These are phyloP conservation scores for Theobroma cacao DNA, from an alignment of 345 rosid genomes.

Conservation along the genomic window DNA sequence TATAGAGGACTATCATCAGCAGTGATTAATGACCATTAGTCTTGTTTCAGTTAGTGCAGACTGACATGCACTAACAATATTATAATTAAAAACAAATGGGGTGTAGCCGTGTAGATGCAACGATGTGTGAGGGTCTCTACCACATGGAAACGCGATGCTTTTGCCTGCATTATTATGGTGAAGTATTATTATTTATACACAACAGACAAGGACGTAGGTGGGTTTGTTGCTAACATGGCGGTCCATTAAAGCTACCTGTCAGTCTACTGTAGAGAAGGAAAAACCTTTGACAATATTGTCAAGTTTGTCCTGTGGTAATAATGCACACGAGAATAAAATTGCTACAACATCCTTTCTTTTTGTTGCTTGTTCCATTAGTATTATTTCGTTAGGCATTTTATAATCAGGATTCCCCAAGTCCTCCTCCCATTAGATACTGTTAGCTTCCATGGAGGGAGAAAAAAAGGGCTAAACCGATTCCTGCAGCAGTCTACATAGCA, in stretches of 20 bases:
- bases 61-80: neutral
- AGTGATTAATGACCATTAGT: too few relatives aligned
- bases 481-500: neutral
- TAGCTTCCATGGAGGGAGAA: neutral
- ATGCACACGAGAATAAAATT: neutral
- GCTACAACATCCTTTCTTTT: neutral
- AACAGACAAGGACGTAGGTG: neutral
- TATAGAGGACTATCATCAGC: too few relatives aligned
- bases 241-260: neutral
- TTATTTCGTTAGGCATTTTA: neutral
- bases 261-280: neutral
- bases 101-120: neutral
- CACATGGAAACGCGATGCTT: neutral
- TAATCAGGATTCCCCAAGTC: neutral
- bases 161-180: neutral
- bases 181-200: neutral
- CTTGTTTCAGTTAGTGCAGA: neutral
- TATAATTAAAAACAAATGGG: neutral
- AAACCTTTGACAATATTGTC: neutral
- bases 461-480: neutral
- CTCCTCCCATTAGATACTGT: neutral
- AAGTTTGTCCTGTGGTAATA: neutral
- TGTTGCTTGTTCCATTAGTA: neutral
- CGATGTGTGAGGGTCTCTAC: neutral
- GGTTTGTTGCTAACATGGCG: conserved; percentile 10